A percentile compares a stretch with the other conserved stretches of the same genome.
Evolutionary conservation across 1,284 basidiomycete genomes (phyloP).

Genomic region (Phaffia rhodozyma): DNA sequence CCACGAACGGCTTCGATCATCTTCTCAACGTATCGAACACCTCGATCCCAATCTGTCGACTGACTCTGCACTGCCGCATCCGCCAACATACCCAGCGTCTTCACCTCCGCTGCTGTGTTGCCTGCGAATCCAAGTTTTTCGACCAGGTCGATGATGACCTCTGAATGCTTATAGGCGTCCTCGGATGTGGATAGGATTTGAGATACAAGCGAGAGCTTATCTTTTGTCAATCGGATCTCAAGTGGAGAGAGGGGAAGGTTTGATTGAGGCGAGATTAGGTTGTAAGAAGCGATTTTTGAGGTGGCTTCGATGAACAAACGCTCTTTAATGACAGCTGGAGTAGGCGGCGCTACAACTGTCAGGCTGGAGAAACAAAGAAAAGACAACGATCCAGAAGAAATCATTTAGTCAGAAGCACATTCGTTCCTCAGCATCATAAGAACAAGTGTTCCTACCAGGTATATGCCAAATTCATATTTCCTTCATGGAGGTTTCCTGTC

Average conservation of each 20-base stretch:
- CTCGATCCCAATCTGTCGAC: constrained; percentile 55
- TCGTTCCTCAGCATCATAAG: neutral
- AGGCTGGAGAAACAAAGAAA: constrained; percentile 43
- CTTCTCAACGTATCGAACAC: constrained; percentile 54
- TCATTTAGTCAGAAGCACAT: neutral
- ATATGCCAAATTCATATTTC: constrained; percentile 89
- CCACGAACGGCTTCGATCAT: constrained; percentile 54
- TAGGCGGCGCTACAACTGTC: constrained; percentile 50
- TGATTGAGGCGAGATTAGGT: constrained; percentile 52
- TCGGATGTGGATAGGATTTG: constrained; percentile 65
- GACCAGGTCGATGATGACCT: constrained; percentile 77
- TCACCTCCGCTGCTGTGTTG: constrained; percentile 59
- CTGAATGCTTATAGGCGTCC: constrained; percentile 75
- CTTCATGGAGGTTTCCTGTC: constrained; percentile 76
- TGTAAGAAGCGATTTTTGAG: constrained; percentile 68
- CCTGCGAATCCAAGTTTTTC: constrained; percentile 68
- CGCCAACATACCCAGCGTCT: constrained; percentile 73
- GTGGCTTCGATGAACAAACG: constrained; percentile 92
- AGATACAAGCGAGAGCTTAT: constrained; percentile 68
- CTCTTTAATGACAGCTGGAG: constrained; percentile 53
- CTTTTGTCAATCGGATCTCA: constrained; percentile 76
- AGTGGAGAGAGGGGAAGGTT: constrained; percentile 71
- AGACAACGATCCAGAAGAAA: neutral
- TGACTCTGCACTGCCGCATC: constrained; percentile 51
- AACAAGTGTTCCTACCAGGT: constrained; percentile 55